Conservation (phyloP, 345 rosid species). For the Barbarea vulgaris region DNA sequence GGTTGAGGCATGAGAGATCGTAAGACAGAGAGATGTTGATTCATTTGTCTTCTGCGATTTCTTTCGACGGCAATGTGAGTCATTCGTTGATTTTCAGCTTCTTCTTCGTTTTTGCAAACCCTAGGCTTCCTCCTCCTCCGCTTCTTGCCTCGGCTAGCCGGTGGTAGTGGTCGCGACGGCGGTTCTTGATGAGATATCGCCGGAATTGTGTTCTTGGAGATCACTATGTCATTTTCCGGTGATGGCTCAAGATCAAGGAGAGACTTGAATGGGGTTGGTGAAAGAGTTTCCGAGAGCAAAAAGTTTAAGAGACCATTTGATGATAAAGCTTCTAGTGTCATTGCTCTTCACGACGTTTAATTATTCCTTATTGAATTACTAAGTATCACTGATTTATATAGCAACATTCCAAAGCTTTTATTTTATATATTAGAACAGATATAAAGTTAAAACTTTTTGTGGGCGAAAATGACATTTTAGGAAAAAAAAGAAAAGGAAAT, state of each 20-base stretch:
- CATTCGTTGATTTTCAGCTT: slow-evolving; percentile 88
- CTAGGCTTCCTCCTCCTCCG: slow-evolving; percentile 74
- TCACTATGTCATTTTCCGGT: slow-evolving; percentile 30
- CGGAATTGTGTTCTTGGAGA: slow-evolving; percentile 7
- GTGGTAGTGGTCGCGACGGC: slow-evolving; percentile 18
- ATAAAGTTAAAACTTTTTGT: neutral
- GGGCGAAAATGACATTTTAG: slow-evolving; percentile 35
- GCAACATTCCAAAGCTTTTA: slow-evolving; percentile 19
- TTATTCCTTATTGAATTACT: slow-evolving; percentile 26
- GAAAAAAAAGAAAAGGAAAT: slow-evolving; percentile 23
- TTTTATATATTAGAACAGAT: neutral
- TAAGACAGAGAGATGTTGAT: slow-evolving; percentile 75
- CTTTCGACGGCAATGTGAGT: slow-evolving; percentile 93
- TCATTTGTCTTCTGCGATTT: slow-evolving; percentile 88
- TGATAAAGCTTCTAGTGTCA: slow-evolving; percentile 68
- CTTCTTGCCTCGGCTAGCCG: slow-evolving; percentile 57
- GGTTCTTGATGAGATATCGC: slow-evolving; percentile 22
- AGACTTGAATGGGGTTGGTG: slow-evolving; percentile 53
- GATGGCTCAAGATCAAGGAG: slow-evolving; percentile 40
- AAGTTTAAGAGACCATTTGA: slow-evolving; percentile 68
- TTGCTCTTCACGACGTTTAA: slow-evolving; percentile 29
- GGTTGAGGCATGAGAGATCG: slow-evolving; percentile 88
- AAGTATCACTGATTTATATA: slow-evolving; percentile 35
- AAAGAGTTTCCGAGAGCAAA: slow-evolving; percentile 65
- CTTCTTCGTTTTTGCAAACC: slow-evolving; percentile 79